phyloP scores from a whole-genome alignment of 164 flowering plant genomes.

The Amborella trichopoda region DNA sequence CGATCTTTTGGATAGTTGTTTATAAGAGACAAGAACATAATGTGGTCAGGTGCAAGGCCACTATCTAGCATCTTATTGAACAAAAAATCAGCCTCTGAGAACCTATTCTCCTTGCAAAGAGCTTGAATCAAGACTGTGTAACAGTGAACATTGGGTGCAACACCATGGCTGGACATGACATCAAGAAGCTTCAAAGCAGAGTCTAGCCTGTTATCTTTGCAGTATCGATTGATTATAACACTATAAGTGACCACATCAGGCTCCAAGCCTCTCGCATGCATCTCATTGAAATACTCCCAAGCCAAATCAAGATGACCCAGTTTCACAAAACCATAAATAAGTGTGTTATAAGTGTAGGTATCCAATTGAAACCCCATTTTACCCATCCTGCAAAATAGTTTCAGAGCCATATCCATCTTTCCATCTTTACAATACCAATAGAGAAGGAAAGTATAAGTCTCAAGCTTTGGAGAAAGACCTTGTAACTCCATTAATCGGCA shows the following conservation, averaged over 20 bases:
- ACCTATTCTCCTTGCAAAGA: constrained; percentile 26
- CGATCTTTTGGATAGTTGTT: constrained; percentile 25
- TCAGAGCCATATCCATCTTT: constrained; percentile 41
- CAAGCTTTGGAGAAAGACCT: constrained; percentile 24
- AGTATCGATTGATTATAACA: constrained; percentile 31
- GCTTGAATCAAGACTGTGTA: constrained; percentile 37
- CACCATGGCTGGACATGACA: constrained; percentile 13
- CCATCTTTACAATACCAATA: constrained; percentile 33
- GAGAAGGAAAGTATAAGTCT: constrained; percentile 40
- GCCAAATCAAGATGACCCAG: constrained; percentile 27
- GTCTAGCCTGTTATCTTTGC: constrained; percentile 35
- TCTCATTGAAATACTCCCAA: constrained; percentile 19
- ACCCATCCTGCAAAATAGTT: constrained; percentile 38
- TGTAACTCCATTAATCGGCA: constrained; percentile 33
- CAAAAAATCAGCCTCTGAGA: constrained; percentile 21
- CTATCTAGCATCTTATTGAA: constrained; percentile 25
- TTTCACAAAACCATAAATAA: constrained; percentile 41
- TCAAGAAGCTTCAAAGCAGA: constrained; percentile 26
- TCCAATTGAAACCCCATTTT: constrained; percentile 47
- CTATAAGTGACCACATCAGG: constrained; percentile 33
- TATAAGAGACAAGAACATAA: constrained; percentile 22
- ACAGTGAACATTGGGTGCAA: constrained; percentile 33
- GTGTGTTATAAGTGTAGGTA: constrained; percentile 30
- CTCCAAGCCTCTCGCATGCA: constrained; percentile 24
- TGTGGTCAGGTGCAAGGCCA: constrained; percentile 43